Evolutionary conservation across 495 filamentous ascomycete species (phyloP).

Genomic region (Hypomontagnella monticulosa): DNA sequence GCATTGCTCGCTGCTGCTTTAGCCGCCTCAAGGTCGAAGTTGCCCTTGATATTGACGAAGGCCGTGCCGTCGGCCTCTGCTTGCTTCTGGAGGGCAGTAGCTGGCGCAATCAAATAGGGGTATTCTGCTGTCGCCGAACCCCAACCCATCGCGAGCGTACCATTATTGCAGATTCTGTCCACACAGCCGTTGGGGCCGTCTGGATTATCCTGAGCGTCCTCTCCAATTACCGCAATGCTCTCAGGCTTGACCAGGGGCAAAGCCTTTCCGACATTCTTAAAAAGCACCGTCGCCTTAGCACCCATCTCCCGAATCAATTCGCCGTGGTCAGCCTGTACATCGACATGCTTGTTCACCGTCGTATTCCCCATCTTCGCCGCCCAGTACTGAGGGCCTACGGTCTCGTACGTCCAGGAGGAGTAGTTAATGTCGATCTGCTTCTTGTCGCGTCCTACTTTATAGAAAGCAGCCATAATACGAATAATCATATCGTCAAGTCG

Average conservation of each 20-base stretch:
- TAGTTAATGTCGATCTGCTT: slow-evolving; percentile 77
- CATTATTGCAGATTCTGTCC: slow-evolving; percentile 60
- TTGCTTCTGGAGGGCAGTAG: slow-evolving; percentile 61
- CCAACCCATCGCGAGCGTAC: slow-evolving; percentile 65
- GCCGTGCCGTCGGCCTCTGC: slow-evolving; percentile 41
- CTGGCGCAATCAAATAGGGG: slow-evolving; percentile 68
- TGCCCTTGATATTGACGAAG: slow-evolving; percentile 46
- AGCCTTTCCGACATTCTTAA: slow-evolving; percentile 67
- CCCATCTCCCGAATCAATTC: slow-evolving; percentile 65
- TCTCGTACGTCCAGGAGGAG: slow-evolving; percentile 83
- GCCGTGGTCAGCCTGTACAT: slow-evolving; percentile 63
- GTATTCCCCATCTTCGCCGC: slow-evolving; percentile 65
- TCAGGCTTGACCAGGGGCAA: slow-evolving; percentile 63
- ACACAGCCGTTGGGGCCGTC: slow-evolving; percentile 56
- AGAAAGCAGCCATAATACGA: slow-evolving; percentile 87
- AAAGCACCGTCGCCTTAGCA: slow-evolving; percentile 65
- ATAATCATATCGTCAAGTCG: slow-evolving; percentile 93
- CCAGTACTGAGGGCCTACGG: slow-evolving; percentile 71
- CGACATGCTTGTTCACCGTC: slow-evolving; percentile 70
- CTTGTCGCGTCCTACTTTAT: slow-evolving; percentile 74
- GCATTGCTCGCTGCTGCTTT: slow-evolving; percentile 49
- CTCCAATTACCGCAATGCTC: slow-evolving; percentile 69
- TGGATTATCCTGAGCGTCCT: slow-evolving; percentile 66
- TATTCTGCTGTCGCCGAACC: slow-evolving; percentile 72
- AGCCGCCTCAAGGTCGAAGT: slow-evolving; percentile 50